phyloP scores from a whole-genome alignment of 73 alveolate species.

The Paramecium sonneborni region DNA sequence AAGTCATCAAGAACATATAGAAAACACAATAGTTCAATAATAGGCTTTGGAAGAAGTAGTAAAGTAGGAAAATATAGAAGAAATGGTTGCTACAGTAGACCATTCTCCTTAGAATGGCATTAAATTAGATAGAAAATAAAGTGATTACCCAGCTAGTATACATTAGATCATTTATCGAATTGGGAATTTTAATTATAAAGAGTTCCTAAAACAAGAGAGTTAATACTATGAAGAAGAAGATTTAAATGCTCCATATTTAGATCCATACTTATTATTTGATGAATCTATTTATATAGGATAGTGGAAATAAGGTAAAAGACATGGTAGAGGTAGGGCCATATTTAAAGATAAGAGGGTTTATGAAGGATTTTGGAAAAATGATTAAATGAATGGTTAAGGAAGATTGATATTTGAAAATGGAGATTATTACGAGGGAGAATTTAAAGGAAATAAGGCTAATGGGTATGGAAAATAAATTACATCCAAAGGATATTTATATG shows the following conservation, averaged over 20 bases:
- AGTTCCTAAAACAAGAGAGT: background rate
- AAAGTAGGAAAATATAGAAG: background rate
- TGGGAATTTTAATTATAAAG: background rate
- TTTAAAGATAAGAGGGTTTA: conserved; percentile 30
- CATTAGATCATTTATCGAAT: background rate
- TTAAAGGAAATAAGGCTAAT: conserved; percentile 57
- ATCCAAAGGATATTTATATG: conserved; percentile 22
- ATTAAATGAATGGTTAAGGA: conserved; percentile 49
- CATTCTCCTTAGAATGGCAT: background rate
- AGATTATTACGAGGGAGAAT: conserved; percentile 65
- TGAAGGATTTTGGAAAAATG: conserved; percentile 65
- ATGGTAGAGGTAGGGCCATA: conserved; percentile 39
- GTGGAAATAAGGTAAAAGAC: conserved; percentile 47
- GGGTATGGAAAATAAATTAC: conserved; percentile 64
- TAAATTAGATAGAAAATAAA: background rate
- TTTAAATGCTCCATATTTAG: background rate
- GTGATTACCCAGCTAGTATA: background rate
- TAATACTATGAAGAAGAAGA: background rate
- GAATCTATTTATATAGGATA: conserved; percentile 45
- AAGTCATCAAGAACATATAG: background rate
- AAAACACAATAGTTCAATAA: background rate
- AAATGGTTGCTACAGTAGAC: background rate
- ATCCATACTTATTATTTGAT: conserved; percentile 3
- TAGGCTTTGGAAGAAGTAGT: background rate
- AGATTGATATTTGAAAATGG: conserved; percentile 61